Evolutionary conservation across 2,329 filamentous ascomycete species (phyloP), one percentile per base, ranked within the genome.

Genomic region (Sclerotinia nivalis): DNA sequence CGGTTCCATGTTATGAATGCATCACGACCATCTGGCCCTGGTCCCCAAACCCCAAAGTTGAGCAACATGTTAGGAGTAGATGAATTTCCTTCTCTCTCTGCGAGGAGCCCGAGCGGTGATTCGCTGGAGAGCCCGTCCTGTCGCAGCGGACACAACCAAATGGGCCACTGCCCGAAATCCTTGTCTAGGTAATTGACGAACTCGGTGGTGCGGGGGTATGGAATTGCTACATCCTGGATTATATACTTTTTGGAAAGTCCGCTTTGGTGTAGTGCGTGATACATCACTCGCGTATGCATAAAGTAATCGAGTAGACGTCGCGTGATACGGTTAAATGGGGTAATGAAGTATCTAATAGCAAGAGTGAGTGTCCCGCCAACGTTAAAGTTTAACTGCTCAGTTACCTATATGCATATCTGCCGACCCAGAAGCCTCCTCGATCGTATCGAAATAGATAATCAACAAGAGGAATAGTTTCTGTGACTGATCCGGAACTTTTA

Each of bases 31-130:
- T 82, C 79, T 1, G 89, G 87, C 15, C 91, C 92, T 79, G 89
- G 91, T 13, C 92, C 92, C 92, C 93, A 97, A 47, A 96, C 86
- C n/a, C 88, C 88, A 67, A 89, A 82, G 77, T 89, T 90, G 70
- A 89, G 83, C 31, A 80, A 87, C 86, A 22, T 84, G 81, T 49
- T 78, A 82, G 3, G 84, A 84, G 4, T 72, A 55, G 28, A 68
- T 55, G 54, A 64, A 47, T n/a, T 73, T 72, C 8, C 69, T 71
- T 61, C 73, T 73, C 10, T 71, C 64, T 40, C 66, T 2, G 58
- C 58, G 18, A 60, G 58, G 28, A 69, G 59, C 73, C 71, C 12
- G 71, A 65, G 45, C 67, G 71, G 22, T 73, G 72, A 28, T 69
- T 75, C 45, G 71, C 72, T 6, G 72, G 72, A 37, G 69, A 73